Percentiles rank a stretch among this genome's conserved stretches.
These are phyloP conservation scores for Colletotrichum musicola DNA, from an alignment of 2,329 filamentous ascomycete species.

Conservation along the genomic window DNA sequence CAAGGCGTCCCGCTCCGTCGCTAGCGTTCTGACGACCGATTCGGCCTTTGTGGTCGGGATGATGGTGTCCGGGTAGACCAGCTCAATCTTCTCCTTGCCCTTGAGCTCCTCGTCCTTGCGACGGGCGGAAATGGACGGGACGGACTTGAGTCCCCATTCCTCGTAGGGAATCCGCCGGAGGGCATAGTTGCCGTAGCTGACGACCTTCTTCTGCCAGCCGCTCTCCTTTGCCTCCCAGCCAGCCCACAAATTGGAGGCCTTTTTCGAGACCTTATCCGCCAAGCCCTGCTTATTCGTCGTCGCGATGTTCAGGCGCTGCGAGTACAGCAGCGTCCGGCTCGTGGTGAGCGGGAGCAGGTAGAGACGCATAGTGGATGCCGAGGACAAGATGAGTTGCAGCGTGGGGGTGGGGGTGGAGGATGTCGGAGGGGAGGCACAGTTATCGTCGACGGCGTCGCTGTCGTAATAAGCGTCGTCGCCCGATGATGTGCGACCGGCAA, in stretches of 20 bases:
- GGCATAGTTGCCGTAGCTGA: conserved; percentile 86
- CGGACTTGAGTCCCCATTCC: conserved; percentile 97
- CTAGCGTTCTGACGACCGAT: conserved; percentile 76
- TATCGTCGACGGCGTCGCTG: conserved; percentile 9
- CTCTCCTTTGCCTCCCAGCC: conserved; percentile 86
- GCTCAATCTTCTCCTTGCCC: conserved; percentile 74
- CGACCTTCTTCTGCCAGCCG: conserved; percentile 90
- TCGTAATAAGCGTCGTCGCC: conserved; percentile 9
- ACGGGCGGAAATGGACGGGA: conserved; percentile 82
- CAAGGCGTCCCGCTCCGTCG: conserved; percentile 82
- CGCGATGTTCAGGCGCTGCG: conserved; percentile 77
- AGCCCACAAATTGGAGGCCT: conserved; percentile 83
- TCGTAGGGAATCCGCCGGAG: conserved; percentile 92
- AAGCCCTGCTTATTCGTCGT: conserved; percentile 65
- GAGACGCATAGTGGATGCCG: conserved; percentile 77
- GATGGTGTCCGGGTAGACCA: conserved; percentile 81
- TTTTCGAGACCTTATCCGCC: conserved; percentile 77
- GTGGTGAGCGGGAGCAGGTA: conserved; percentile 95
- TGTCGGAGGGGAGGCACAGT: neutral
- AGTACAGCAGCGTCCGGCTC: conserved; percentile 91
- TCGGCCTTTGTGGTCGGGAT: conserved; percentile 74
- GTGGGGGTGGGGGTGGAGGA: neutral
- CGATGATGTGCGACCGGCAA: conserved; percentile 18
- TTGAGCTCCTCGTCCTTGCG: conserved; percentile 73
- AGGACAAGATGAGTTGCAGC: neutral